Conservation (phyloP, 2,329 filamentous ascomycete species). For the Epichloe hybrida region DNA sequence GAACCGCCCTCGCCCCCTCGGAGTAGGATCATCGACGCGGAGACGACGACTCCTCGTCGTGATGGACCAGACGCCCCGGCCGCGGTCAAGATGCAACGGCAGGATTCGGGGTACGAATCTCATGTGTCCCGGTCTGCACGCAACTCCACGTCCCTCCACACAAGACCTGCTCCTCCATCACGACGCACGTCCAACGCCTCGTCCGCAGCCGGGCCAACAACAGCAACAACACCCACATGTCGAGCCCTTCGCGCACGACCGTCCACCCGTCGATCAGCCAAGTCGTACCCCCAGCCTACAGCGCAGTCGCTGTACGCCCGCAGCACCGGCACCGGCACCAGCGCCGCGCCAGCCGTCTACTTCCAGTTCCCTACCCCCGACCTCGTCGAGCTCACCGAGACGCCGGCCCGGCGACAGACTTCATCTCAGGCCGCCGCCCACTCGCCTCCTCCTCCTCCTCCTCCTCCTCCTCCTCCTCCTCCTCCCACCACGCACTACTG, state of each 20-base stretch:
- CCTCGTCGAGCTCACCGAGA: slow-evolving; percentile 15
- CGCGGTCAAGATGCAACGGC: slow-evolving; percentile 33
- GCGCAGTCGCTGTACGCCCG: slow-evolving; percentile 20
- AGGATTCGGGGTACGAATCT: slow-evolving; percentile 48
- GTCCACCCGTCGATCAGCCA: slow-evolving; percentile 26
- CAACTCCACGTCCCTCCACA: slow-evolving; percentile 21
- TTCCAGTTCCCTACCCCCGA: slow-evolving; percentile 38
- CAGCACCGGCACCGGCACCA: slow-evolving; percentile 16
- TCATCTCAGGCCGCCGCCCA: slow-evolving; percentile 10
- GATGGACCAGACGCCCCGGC: slow-evolving; percentile 10
- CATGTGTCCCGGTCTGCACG: slow-evolving; percentile 22
- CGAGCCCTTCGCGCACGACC: slow-evolving; percentile 25
- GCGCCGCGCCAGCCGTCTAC: slow-evolving; percentile 24
- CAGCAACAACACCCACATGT: slow-evolving; percentile 10
- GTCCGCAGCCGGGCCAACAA: slow-evolving; percentile 8
- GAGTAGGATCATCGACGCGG: slow-evolving; percentile 8
- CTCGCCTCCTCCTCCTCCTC: slow-evolving; percentile 36
- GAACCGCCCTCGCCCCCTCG: slow-evolving; percentile 20
- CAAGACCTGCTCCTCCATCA: slow-evolving; percentile 14
- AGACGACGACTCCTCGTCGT: slow-evolving; percentile 1
- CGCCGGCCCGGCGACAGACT: background rate
- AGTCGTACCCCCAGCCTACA: slow-evolving; percentile 20
- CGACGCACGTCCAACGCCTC: slow-evolving; percentile 22
- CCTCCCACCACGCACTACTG: slow-evolving; percentile 52
- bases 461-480: slow-evolving; percentile 36